phyloP scores from a whole-genome alignment of 176 grass and related monocot genomes.

The Triticum timopheevii region DNA sequence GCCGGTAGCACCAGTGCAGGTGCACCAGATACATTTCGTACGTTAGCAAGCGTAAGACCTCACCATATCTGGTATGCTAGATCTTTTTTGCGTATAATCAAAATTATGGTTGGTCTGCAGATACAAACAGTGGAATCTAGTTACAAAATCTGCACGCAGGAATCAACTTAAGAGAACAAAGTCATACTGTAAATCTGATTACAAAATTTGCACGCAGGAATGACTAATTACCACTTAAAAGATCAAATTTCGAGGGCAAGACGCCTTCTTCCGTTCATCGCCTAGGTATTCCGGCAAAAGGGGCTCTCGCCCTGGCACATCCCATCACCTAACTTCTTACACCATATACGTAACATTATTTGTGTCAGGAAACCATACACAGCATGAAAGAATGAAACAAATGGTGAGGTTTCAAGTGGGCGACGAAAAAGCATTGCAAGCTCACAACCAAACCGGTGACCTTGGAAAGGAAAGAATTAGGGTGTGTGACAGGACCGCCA shows the following conservation, averaged over 20 bases:
- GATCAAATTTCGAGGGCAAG: background rate
- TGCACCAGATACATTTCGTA: no score
- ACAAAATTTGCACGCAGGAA: background rate
- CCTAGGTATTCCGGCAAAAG: background rate
- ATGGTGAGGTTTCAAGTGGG: conserved; percentile 14
- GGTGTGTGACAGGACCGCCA: conserved; percentile 41
- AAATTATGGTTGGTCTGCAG: no score
- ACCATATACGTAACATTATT: conserved; percentile 49
- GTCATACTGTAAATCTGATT: no score
- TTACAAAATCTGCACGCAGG: background rate
- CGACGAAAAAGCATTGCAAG: conserved; percentile 34
- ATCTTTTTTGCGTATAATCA: no score
- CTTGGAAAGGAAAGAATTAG: conserved; percentile 51
- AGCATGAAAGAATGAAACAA: conserved; percentile 42
- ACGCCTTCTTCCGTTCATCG: conserved; percentile 35
- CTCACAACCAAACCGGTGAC: conserved; percentile 74
- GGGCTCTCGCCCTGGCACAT: background rate
- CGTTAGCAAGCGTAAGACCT: no score
- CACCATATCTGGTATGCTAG: no score
- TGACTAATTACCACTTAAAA: background rate
- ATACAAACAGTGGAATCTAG: no score
- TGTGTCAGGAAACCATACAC: conserved; percentile 27
- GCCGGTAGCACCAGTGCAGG: no score
- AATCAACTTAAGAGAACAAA: background rate
- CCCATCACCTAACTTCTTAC: conserved; percentile 47